Base-by-base conservation (phyloP, 2,329 filamentous ascomycete species). In the Claviceps pazoutovae region DNA sequence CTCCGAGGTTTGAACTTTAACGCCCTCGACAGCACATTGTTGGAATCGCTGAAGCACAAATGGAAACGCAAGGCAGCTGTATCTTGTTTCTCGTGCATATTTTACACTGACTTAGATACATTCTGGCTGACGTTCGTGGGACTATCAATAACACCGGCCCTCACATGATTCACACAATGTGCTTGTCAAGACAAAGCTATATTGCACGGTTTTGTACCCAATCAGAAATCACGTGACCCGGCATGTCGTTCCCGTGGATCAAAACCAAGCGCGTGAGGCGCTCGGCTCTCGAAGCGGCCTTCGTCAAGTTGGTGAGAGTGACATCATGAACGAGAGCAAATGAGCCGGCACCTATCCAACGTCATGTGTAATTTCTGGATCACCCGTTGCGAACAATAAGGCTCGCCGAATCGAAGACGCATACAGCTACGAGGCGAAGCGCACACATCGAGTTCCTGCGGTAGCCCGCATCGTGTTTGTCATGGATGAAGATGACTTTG, bases 401-500 rank as follows among this genome's bases (percentile, higher is more conserved):
- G 11, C 9, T 37, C n/a, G 5, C n/a, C 34, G 11, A n/a, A 46
- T 9, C 42, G 19, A 14, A 46, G 3, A 17, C 45, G 45, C 11
- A 47, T 3, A 30, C 45, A 19, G 21, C 19, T 2, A 14, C 19
- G 30, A 13, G 36, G 42, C 17, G 16, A 50, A 19, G 30, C 42
- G 17, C 17, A 19, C 41, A 17, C 44, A 36, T 42, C 44, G 16
- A 34, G 5, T 44, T 36, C 17, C 13, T 13, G 19, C 14, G 21
- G 21, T 16, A 44, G 11, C 38, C 34, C 16, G 5, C n/a, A 17
- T 51, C 49, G 44, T 51, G 39, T 50, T 54, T 23, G 58, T 46
- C 46, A 78, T 78, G 76, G 73, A 78, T 54, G 73, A 69, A 54
- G 79, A 84, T 57, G 79, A 83, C 46, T 84, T 80, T 60, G 80